These are phyloP conservation scores for Stephanodiscus triporus DNA, from an alignment of 108 stramenopile genomes.

Conservation along the genomic window DNA sequence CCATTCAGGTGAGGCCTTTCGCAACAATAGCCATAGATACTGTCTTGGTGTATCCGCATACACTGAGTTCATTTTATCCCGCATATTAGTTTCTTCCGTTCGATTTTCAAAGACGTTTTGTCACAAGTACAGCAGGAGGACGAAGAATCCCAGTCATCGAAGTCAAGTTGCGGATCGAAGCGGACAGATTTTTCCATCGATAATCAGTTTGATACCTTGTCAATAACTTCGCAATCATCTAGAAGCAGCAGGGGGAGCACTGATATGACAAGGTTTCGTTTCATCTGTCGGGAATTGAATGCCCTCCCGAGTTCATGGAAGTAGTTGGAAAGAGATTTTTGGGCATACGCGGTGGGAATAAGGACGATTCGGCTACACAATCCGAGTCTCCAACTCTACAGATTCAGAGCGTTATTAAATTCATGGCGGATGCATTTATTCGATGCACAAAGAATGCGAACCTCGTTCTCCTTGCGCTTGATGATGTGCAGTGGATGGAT, in stretches of 20 bases:
- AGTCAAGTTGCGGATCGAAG: not conserved
- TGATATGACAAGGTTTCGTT: constrained; percentile 42
- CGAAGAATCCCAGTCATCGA: constrained; percentile 21
- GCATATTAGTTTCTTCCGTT: constrained; percentile 53
- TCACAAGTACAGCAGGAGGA: constrained; percentile 30
- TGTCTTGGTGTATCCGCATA: not conserved
- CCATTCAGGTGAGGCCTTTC: constrained; percentile 54
- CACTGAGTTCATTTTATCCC: not conserved
- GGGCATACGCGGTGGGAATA: constrained; percentile 29
- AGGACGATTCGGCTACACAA: constrained; percentile 1
- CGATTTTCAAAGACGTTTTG: constrained; percentile 57
- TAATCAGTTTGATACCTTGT: constrained; percentile 49
- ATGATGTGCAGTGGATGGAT: constrained; percentile 72
- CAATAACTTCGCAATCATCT: constrained; percentile 45
- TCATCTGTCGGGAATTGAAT: constrained; percentile 61
- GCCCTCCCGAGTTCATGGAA: constrained; percentile 61
- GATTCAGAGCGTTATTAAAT: constrained; percentile 48
- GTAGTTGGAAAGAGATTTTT: constrained; percentile 51
- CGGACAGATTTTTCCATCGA: constrained; percentile 34
- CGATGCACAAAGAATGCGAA: constrained; percentile 50
- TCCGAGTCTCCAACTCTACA: constrained; percentile 39
- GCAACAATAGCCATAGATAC: not conserved
- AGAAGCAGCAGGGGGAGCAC: constrained; percentile 34
- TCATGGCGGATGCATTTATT: constrained; percentile 64
- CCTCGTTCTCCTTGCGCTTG: constrained; percentile 67